phyloP scores from a whole-genome alignment of 2,329 filamentous ascomycete species.

The Zymoseptoria crescenta region DNA sequence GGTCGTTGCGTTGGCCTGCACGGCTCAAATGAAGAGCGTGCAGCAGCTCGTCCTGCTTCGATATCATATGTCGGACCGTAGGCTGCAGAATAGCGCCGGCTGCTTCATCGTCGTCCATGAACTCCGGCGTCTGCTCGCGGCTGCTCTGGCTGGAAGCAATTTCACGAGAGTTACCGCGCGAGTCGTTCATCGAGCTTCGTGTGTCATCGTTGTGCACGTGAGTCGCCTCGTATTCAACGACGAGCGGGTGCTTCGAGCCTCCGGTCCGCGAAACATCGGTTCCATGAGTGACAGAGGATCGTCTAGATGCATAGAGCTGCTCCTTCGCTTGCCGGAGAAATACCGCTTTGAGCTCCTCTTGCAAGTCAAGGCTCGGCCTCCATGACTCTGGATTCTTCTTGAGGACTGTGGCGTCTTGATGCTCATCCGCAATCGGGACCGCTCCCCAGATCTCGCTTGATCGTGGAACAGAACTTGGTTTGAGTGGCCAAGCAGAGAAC shows the following conservation, averaged over 20 bases:
- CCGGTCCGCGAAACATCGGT: too few species aligned
- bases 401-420: constrained; percentile 7
- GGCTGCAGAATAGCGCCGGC: constrained; percentile 60
- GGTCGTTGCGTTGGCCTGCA: constrained; percentile 16
- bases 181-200: neutral
- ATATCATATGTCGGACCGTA: constrained; percentile 60
- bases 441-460: constrained; percentile 44
- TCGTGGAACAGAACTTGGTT: constrained; percentile 52
- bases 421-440: constrained; percentile 18
- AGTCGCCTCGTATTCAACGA: neutral
- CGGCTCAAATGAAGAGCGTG: constrained; percentile 56
- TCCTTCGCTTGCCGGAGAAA: constrained; percentile 62
- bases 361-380: constrained; percentile 54
- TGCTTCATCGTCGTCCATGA: constrained; percentile 63
- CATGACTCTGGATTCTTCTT: constrained; percentile 16
- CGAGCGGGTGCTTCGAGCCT: neutral
- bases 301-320: constrained; percentile 23
- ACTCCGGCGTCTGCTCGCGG: constrained; percentile 36
- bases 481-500: constrained; percentile 86
- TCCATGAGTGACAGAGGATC: neutral
- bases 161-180: neutral
- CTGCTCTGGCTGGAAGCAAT: neutral
- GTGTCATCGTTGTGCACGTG: neutral
- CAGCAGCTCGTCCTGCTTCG: constrained; percentile 62
- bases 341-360: constrained; percentile 61